Evolutionary conservation across 176 grass and related monocot species (phyloP).

Genomic region (Paspalum vaginatum): DNA sequence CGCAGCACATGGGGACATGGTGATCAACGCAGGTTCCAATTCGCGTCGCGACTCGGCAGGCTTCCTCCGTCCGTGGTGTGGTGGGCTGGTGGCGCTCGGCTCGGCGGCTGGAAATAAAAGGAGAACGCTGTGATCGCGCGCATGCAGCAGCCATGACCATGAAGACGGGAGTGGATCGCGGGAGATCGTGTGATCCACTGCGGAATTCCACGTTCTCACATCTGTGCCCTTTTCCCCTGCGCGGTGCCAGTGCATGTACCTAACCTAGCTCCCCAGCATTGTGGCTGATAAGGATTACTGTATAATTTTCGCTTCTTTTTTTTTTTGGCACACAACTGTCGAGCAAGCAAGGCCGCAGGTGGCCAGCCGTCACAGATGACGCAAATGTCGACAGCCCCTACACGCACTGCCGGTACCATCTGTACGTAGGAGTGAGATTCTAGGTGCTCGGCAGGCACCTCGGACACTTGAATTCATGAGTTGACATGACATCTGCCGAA

Average conservation of each 20-base stretch:
- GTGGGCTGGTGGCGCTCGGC: neutral
- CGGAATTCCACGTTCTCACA: slow-evolving; percentile 8
- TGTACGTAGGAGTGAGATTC: neutral
- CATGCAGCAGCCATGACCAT: too few species aligned
- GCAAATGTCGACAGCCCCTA: neutral
- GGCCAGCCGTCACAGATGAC: neutral
- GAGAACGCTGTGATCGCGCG: neutral
- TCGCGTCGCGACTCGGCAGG: neutral
- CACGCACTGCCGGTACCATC: neutral
- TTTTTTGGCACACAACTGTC: neutral
- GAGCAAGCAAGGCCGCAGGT: neutral
- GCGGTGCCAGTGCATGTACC: slow-evolving; percentile 27
- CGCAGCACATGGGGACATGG: neutral
- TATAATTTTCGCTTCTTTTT: neutral
- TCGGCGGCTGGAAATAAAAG: neutral
- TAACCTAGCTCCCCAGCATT: neutral
- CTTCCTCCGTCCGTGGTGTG: neutral
- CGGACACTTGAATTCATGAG: neutral
- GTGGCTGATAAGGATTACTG: neutral
- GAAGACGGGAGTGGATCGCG: neutral
- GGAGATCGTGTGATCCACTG: slow-evolving; percentile 7
- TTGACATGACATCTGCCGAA: neutral
- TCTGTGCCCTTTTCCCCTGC: neutral
- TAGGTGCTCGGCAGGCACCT: neutral
- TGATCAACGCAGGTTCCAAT: neutral